Conservation (phyloP, 2,329 filamentous ascomycete genomes). For the Cercospora sp. region DNA sequence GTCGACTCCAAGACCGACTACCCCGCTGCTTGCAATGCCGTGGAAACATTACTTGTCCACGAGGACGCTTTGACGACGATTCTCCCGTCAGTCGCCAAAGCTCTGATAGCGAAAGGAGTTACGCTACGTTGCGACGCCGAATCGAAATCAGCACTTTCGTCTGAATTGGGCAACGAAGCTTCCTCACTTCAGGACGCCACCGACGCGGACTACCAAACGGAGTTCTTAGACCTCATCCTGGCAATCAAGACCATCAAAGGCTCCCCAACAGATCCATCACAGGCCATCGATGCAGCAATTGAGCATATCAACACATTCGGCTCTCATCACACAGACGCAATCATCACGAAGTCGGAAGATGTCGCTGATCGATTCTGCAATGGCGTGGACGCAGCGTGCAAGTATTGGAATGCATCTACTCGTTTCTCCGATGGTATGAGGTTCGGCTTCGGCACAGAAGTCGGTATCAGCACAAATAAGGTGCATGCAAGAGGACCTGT, state of each 20-base stretch:
- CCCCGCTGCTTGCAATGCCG: constrained; percentile 89
- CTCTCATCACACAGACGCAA: constrained; percentile 91
- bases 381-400: constrained; percentile 82
- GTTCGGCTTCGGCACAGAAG: constrained; percentile 96
- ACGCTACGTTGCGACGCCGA: constrained; percentile 74
- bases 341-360: constrained; percentile 69
- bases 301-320: constrained; percentile 88
- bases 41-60: constrained; percentile 90
- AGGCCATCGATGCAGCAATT: constrained; percentile 67
- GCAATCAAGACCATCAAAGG: constrained; percentile 75
- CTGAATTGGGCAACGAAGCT: constrained; percentile 47
- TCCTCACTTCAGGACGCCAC: constrained; percentile 62
- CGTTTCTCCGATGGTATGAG: constrained; percentile 95
- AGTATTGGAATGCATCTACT: constrained; percentile 96
- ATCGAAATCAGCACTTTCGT: constrained; percentile 64
- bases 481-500: constrained; percentile 93
- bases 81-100: constrained; percentile 71
- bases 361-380: constrained; percentile 81
- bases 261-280: constrained; percentile 22
- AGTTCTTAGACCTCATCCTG: constrained; percentile 82
- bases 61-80: constrained; percentile 65
- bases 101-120: constrained; percentile 75
- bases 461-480: constrained; percentile 98
- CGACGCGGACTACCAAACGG: constrained; percentile 77
- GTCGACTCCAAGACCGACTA: constrained; percentile 94